These are phyloP conservation scores for Phytomonas francai DNA, from an alignment of 208 protist genomes.

Conservation along the genomic window DNA sequence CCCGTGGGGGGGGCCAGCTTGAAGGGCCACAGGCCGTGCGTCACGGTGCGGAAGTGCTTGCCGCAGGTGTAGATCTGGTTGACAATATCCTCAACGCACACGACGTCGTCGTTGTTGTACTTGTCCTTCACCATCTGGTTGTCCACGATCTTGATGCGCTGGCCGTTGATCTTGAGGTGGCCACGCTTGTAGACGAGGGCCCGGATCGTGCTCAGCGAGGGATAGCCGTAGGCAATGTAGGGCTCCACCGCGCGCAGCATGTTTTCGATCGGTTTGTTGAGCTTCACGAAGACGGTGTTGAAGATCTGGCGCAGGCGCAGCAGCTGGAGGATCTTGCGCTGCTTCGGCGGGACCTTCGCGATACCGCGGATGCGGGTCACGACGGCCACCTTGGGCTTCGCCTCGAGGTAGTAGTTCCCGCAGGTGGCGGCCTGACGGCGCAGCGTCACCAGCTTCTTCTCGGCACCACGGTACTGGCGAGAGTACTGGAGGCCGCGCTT, in stretches of 20 bases:
- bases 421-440: slow-evolving; percentile 84
- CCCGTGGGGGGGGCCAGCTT: slow-evolving; percentile 94
- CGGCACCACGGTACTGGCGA: slow-evolving; percentile 91
- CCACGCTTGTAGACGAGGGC: slow-evolving; percentile 99
- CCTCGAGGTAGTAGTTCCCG: slow-evolving; percentile 97
- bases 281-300: slow-evolving; percentile 98
- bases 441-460: slow-evolving; percentile 83
- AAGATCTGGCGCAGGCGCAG: slow-evolving; percentile 98
- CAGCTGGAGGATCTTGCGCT: slow-evolving; percentile 98
- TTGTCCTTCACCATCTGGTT: slow-evolving; percentile 95
- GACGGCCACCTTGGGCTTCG: slow-evolving; percentile 98
- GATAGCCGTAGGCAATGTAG: slow-evolving; percentile 99
- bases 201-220: slow-evolving; percentile 95
- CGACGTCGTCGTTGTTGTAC: slow-evolving; percentile 93
- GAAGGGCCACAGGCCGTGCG: slow-evolving; percentile 99
- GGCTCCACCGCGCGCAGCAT: slow-evolving; percentile 98
- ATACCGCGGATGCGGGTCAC: slow-evolving; percentile 99
- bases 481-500: slow-evolving; percentile 88
- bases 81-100: slow-evolving; percentile 99
- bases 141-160: slow-evolving; percentile 96
- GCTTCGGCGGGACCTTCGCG: slow-evolving; percentile 96
- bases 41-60: slow-evolving; percentile 97
- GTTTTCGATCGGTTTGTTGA: slow-evolving; percentile 99
- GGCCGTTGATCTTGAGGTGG: slow-evolving; percentile 94
- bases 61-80: slow-evolving; percentile 99